Evolutionary conservation across 2,329 filamentous ascomycete genomes (phyloP).

Genomic region (Anthostomella pinea): DNA sequence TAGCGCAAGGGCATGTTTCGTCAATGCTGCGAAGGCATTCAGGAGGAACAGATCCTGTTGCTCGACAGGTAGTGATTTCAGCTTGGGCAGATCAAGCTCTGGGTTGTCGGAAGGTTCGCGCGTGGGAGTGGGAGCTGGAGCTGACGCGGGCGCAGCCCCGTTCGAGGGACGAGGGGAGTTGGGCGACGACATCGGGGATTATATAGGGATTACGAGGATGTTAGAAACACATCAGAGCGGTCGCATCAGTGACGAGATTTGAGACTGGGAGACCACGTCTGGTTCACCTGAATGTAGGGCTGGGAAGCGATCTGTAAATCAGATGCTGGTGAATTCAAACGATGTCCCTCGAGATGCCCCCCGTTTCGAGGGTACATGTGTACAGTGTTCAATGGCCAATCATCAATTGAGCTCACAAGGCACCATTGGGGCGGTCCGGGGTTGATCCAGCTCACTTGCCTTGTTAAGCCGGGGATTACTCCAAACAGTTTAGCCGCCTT

Average conservation of each 20-base stretch:
- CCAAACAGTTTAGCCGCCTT: no score
- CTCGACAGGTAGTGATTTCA: conserved; percentile 84
- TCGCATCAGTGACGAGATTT: conserved; percentile 5
- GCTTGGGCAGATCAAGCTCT: conserved; percentile 85
- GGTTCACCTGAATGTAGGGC: not conserved
- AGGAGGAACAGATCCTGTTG: conserved; percentile 95
- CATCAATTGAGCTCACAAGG: not conserved
- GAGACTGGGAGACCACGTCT: not conserved
- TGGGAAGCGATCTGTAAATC: no score
- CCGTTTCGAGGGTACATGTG: not conserved
- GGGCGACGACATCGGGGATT: conserved; percentile 30
- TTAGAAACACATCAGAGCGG: conserved; percentile 5
- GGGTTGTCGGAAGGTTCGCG: conserved; percentile 48
- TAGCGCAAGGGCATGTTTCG: conserved; percentile 73
- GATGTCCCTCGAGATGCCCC: no score
- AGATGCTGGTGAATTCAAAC: conserved; percentile 3
- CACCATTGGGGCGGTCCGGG: not conserved
- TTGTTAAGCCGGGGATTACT: not conserved
- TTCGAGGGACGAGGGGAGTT: conserved; percentile 34
- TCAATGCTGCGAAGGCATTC: conserved; percentile 80
- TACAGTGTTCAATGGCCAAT: not conserved
- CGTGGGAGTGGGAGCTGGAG: conserved; percentile 24
- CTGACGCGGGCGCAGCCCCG: conserved; percentile 25
- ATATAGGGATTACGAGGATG: conserved; percentile 9
- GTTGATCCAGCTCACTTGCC: not conserved